Conservation (phyloP, 108 stramenopile species). For the Nannochloropsis granulata region DNA sequence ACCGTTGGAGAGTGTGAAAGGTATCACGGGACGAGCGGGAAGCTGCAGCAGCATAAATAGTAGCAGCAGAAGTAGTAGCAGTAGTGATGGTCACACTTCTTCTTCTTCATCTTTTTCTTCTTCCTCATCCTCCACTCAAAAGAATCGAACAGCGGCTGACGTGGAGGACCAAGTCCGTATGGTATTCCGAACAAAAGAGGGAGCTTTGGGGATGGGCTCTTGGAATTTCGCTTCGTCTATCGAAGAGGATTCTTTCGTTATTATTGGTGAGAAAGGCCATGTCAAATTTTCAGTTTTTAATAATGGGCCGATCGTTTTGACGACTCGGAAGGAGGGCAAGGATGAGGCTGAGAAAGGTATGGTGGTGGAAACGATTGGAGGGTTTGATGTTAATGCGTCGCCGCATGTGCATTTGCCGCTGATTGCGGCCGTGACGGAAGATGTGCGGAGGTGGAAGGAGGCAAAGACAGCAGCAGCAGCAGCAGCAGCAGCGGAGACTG, state of each 20-base stretch:
- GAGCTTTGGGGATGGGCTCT: not conserved
- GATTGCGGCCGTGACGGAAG: not conserved
- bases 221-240: not conserved
- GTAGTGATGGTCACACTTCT: too few relatives aligned
- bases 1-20: not conserved
- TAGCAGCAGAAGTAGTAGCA: too few relatives aligned
- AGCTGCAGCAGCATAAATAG: too few relatives aligned
- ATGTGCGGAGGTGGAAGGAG: not conserved
- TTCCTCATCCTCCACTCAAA: not conserved
- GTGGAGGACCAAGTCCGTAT: not conserved
- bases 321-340: not conserved
- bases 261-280: not conserved
- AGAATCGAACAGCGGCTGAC: not conserved
- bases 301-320: not conserved
- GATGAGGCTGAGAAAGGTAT: not conserved
- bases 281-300: not conserved
- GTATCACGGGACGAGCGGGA: not conserved
- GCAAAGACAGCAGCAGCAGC: not conserved
- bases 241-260: not conserved
- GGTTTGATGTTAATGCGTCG: not conserved
- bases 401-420: not conserved
- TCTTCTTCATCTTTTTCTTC: too few relatives aligned
- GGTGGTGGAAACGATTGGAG: not conserved
- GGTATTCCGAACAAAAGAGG: not conserved
- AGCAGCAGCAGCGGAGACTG: not conserved